phyloP scores from a whole-genome alignment of 2,329 filamentous ascomycete genomes.

The Colletotrichum sp. region DNA sequence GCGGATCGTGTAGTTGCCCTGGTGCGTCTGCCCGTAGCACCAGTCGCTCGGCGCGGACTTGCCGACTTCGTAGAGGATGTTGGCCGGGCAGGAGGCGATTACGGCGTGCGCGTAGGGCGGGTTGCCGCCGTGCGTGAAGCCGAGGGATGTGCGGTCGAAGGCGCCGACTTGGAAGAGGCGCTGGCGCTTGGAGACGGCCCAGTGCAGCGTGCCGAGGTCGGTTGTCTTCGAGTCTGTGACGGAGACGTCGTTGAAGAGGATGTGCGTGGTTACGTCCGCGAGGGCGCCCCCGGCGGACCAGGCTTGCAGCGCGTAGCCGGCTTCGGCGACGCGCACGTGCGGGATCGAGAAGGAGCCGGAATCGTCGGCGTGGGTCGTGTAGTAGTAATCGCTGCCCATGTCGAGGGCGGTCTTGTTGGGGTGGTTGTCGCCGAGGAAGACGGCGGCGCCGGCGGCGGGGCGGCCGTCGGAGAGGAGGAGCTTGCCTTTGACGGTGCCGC shows the following conservation, averaged over 20 bases:
- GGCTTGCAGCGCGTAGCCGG: slow-evolving; percentile 51
- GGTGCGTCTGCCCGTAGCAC: slow-evolving; percentile 51
- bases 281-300: slow-evolving; percentile 52
- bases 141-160: slow-evolving; percentile 17
- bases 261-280: slow-evolving; percentile 48
- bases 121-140: slow-evolving; percentile 12
- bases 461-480: slow-evolving; percentile 51
- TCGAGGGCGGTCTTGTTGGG: slow-evolving; percentile 49
- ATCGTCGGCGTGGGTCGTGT: slow-evolving; percentile 48
- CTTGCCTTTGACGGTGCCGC: slow-evolving; percentile 48
- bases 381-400: slow-evolving; percentile 53
- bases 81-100: slow-evolving; percentile 46
- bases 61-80: slow-evolving; percentile 49
- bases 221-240: slow-evolving; percentile 37
- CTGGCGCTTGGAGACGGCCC: slow-evolving; percentile 41
- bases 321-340: slow-evolving; percentile 45
- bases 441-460: slow-evolving; percentile 48
- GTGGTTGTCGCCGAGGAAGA: slow-evolving; percentile 28
- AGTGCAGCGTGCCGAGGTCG: slow-evolving; percentile 42
- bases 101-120: slow-evolving; percentile 47
- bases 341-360: slow-evolving; percentile 47
- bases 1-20: slow-evolving; percentile 39
- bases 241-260: slow-evolving; percentile 43
- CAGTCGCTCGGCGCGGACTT: slow-evolving; percentile 43
- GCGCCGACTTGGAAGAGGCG: slow-evolving; percentile 46